phyloP scores from a whole-genome alignment of 2,329 filamentous ascomycete genomes.

The Didymella pinodella region DNA sequence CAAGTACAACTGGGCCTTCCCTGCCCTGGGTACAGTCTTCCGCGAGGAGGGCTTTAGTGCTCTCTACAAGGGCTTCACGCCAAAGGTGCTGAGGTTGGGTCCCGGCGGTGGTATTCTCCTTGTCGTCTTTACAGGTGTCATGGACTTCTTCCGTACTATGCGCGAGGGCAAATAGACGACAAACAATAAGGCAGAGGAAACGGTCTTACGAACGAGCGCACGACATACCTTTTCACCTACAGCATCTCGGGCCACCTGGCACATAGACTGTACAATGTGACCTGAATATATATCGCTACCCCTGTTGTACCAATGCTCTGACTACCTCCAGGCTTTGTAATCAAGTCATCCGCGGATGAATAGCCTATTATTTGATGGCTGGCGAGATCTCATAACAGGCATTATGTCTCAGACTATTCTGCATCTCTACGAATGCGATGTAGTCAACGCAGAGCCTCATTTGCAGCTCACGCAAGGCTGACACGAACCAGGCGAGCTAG shows the following conservation, averaged over 20 bases:
- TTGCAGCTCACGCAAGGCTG: neutral
- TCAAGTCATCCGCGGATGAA: neutral
- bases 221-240: neutral
- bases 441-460: neutral
- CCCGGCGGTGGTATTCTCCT: conserved; percentile 78
- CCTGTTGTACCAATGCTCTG: neutral
- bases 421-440: neutral
- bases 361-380: neutral
- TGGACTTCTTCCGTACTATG: conserved; percentile 89
- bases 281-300: neutral
- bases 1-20: conserved; percentile 99
- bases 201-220: neutral
- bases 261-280: conserved; percentile 10
- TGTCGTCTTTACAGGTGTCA: conserved; percentile 85
- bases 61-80: conserved; percentile 96
- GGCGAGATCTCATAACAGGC: neutral
- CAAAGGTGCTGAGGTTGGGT: conserved; percentile 84
- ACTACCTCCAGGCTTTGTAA: neutral
- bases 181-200: neutral
- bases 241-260: neutral
- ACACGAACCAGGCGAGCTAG: neutral
- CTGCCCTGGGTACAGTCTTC: conserved; percentile 82
- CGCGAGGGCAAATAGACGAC: conserved; percentile 50
- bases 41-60: conserved; percentile 92
- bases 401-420: neutral